Percentiles rank a stretch among this genome's conserved stretches.
Evolutionary conservation across 305 asterid genomes (phyloP).

Genomic region (Nicotiana rustica): DNA sequence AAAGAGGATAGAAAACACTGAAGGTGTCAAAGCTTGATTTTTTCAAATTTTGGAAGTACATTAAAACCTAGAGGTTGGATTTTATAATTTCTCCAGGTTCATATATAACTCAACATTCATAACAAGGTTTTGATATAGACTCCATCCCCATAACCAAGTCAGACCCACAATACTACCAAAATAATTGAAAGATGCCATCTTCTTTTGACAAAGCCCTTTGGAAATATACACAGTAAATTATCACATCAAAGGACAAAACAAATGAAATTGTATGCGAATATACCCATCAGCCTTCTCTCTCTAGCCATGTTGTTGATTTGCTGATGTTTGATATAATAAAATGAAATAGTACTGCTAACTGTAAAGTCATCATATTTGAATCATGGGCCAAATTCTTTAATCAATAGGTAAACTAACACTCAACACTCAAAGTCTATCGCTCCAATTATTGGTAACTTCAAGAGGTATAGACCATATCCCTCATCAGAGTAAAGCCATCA

Average conservation of each 20-base stretch:
- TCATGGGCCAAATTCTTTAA: neutral
- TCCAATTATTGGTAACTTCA: neutral
- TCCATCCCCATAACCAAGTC: conserved; percentile 4
- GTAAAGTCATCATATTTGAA: neutral
- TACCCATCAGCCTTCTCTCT: conserved; percentile 27
- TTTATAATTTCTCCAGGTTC: conserved; percentile 19
- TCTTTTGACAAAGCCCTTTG: neutral
- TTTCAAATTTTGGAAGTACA: conserved; percentile 1
- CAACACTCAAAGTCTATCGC: neutral
- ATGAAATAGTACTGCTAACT: neutral
- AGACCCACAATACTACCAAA: neutral
- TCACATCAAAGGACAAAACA: neutral
- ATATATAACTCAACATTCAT: conserved; percentile 13
- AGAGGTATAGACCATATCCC: conserved; percentile 12
- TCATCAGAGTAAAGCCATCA: neutral
- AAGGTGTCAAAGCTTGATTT: neutral
- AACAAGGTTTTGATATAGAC: conserved; percentile 17
- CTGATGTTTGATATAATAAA: neutral
- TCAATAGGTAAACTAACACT: conserved; percentile 2
- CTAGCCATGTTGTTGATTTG: neutral
- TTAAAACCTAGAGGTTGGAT: conserved; percentile 14
- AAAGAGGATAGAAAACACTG: conserved; percentile 23
- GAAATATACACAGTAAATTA: conserved; percentile 9
- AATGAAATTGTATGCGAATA: neutral
- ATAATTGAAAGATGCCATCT: neutral